These are phyloP conservation scores for Eryngium alpinum DNA, from an alignment of 140 eudicot genomes.

Conservation along the genomic window DNA sequence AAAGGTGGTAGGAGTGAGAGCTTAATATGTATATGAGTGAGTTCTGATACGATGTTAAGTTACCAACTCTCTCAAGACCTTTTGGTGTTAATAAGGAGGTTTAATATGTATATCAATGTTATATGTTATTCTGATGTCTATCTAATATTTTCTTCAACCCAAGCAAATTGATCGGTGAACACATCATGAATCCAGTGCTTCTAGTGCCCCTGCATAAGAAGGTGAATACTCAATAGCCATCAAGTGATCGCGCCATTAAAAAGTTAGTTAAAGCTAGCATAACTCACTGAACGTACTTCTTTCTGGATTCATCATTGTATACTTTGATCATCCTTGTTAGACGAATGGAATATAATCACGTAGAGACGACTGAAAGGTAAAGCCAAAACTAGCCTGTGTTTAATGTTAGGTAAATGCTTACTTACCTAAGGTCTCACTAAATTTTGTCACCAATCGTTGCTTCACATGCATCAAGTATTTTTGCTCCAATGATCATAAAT, in stretches of 20 bases:
- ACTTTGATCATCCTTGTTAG: neutral
- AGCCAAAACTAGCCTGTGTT: neutral
- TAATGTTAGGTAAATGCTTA: neutral
- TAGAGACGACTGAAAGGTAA: neutral
- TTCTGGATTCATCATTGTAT: neutral
- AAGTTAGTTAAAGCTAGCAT: neutral
- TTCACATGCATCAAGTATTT: neutral
- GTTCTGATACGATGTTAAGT: too few species aligned
- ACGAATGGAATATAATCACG: neutral
- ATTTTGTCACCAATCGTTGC: neutral
- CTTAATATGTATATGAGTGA: too few species aligned
- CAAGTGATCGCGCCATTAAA: neutral
- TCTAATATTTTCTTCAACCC: constrained; percentile 75
- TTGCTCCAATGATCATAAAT: neutral
- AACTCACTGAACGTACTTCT: neutral
- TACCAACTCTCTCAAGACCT: too few species aligned
- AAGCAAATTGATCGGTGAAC: constrained; percentile 63
- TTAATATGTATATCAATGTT: too few species aligned
- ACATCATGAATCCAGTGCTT: constrained; percentile 82
- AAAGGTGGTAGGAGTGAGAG: too few species aligned
- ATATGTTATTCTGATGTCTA: too few species aligned
- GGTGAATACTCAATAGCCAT: neutral
- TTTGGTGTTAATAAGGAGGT: too few species aligned
- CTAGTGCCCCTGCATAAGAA: constrained; percentile 73
- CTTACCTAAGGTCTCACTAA: too few species aligned